Evolutionary conservation across 352 stramenopile genomes (phyloP), one percentile per base, ranked within the genome.

Genomic region (Discostella stelligera): DNA sequence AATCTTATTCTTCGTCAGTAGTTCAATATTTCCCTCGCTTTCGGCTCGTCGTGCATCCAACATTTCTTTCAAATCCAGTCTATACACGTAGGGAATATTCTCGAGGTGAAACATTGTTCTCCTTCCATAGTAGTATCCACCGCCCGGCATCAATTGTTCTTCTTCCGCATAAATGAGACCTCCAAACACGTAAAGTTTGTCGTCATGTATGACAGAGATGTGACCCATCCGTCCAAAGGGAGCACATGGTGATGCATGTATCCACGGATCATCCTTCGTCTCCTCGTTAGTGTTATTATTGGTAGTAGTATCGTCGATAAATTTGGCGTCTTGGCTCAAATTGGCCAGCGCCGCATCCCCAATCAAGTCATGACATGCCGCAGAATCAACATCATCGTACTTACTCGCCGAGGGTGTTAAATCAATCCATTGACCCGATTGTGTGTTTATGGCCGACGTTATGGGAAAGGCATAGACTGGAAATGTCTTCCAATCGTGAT

Each of bases 401-500:
- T 37, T 30, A 13, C 25, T 70, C 59, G 18, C 7, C 13, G 72
- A 56, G 23, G 79, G 70, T 20, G 68, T 65, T 37, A 85, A 66
- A 56, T 85, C 74, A 44, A 83, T 72, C 79, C 79, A 85, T 62
- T 77, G n/a, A 7, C 79, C 79, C 11, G 23, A 67, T 2, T 21
- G 46, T 0, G 70, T 76, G 10, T 2, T 3, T 44, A 74, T 62
- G 32, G 80, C 66, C 0, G 49, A 77, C 0, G 77, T 70, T 9
- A 81, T 74, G 39, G 68, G 62, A 64, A 82, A 88, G 11, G 77
- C 77, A 30, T 83, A 86, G 7, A 88, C 77, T 6, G 81, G 81
- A 39, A 88, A 88, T 3, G 60, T 77, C 23, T 60, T 72, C 81
- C 81, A 88, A 48, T 88, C 81, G 27, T 63, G 61, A 60, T 88